Base-by-base conservation (phyloP, 2,329 filamentous ascomycete genomes). In the Fusarium verticillioides region DNA sequence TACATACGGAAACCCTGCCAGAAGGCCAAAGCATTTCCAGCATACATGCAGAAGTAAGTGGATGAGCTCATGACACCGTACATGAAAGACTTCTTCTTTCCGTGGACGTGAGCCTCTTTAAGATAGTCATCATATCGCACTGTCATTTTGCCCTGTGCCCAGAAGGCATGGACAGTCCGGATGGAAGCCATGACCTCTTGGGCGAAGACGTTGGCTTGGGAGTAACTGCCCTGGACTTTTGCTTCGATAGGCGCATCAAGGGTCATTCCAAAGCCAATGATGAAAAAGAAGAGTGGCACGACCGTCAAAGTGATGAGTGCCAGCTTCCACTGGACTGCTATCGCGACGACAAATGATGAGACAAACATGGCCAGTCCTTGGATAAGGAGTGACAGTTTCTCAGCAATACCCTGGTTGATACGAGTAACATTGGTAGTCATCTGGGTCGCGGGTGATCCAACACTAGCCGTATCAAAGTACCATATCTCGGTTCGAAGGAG, bases 1-100 rank as follows among this genome's bases (percentile, higher is more conserved):
- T 80, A 75, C 78, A 85, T 81, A 4, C 74, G 75, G 34, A 84
- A 76, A 0, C 84, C 84, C 61, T 85, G 83, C 83, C 84, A 85
- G 57, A 85, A 85, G 4, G 82, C 81, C 9, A 85, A 74, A 1
- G 79, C 82, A 44, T 83, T 83, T 36, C 82, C 83, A 1, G 78
- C 66, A 32, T 84, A 84, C 58, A 84, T 81, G 56, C 82, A 78
- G 49, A 80, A 81, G 63, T 83, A 84, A 53, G 83, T 79, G 1
- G 72, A 73, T 3, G 78, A 79, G 60, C 83, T 83, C 47, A 85
- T 66, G 8, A 82, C 49, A 4, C 80, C 83, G 28, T 78, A 82
- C 2, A 83, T 70, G 2, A 79, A 72, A 4, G 79, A 81, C 56
- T 83, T 84, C 67, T 82, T 84, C 9, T 79, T 77, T 2, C 83